Percentiles rank a stretch among this genome's conserved stretches.
phyloP scores from a whole-genome alignment of 2,329 filamentous ascomycete genomes.

The Colletotrichum abscissum region DNA sequence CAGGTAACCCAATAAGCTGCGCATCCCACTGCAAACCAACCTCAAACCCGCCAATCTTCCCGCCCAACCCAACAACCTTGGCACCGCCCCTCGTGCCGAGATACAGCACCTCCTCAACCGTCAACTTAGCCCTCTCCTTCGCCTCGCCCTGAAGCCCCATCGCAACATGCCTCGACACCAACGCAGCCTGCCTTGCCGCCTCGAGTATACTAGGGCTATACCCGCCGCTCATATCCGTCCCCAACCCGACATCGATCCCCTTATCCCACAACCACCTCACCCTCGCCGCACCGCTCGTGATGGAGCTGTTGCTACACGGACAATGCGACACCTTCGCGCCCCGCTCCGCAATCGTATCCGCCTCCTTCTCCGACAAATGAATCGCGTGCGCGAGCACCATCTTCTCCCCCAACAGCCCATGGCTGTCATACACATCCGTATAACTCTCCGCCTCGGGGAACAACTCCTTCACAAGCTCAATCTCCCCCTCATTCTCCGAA shows the following conservation, averaged over 20 bases:
- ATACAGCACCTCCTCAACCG: conserved; percentile 87
- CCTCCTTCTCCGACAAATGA: conserved; percentile 77
- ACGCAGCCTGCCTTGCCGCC: conserved; percentile 81
- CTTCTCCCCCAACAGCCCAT: conserved; percentile 74
- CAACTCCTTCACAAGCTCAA: conserved; percentile 74
- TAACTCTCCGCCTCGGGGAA: conserved; percentile 77
- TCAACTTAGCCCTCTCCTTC: conserved; percentile 71
- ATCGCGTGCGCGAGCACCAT: conserved; percentile 91
- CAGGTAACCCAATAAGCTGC: conserved; percentile 78
- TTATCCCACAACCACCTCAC: conserved; percentile 80
- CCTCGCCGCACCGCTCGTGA: conserved; percentile 82
- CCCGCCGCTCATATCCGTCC: conserved; percentile 91
- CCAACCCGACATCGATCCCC: conserved; percentile 84
- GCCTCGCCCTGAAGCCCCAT: conserved; percentile 57
- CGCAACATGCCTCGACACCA: conserved; percentile 80
- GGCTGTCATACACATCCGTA: conserved; percentile 80
- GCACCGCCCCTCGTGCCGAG: conserved; percentile 92
- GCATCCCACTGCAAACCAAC: conserved; percentile 92
- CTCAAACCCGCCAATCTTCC: conserved; percentile 82
- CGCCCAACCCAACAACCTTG: conserved; percentile 78
- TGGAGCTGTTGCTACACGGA: conserved; percentile 84
- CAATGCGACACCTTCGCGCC: conserved; percentile 83
- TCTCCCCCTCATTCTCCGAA: conserved; percentile 82
- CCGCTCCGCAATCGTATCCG: conserved; percentile 68
- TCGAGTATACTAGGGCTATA: conserved; percentile 86